phyloP scores from a whole-genome alignment of 2,329 filamentous ascomycete species.

The Ceratocystis colombiana region DNA sequence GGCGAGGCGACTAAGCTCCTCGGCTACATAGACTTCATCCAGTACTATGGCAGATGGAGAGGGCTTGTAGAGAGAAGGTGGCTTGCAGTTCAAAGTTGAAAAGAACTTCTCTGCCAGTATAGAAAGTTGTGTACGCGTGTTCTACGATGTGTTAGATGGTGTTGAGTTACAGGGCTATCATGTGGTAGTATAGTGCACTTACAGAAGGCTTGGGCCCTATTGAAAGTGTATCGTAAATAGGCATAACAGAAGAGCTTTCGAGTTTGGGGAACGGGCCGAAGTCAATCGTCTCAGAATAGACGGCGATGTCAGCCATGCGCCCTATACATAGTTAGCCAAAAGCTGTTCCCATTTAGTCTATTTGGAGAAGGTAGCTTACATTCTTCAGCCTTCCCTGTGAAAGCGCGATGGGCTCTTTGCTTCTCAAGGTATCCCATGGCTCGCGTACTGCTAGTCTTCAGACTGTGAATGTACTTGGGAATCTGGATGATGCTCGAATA shows the following conservation, averaged over 20 bases:
- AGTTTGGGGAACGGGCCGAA: slow-evolving; percentile 44
- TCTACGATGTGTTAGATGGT: slow-evolving; percentile 33
- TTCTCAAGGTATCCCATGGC: slow-evolving; percentile 46
- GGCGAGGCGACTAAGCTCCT: slow-evolving; percentile 37
- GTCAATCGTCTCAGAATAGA: slow-evolving; percentile 40
- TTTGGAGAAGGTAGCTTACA: slow-evolving; percentile 13
- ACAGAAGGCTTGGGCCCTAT: slow-evolving; percentile 45
- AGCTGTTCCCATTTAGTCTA: no score
- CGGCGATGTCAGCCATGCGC: slow-evolving; percentile 35
- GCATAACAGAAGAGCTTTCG: slow-evolving; percentile 33
- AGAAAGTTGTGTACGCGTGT: slow-evolving; percentile 40
- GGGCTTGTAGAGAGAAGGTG: slow-evolving; percentile 43
- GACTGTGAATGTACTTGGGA: slow-evolving; percentile 36
- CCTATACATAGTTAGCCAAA: slow-evolving; percentile 30
- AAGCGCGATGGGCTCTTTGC: slow-evolving; percentile 17
- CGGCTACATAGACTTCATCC: slow-evolving; percentile 39
- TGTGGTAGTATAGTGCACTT: slow-evolving; percentile 27
- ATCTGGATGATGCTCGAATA: slow-evolving; percentile 44
- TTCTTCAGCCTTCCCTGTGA: slow-evolving; percentile 10
- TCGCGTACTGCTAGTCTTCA: slow-evolving; percentile 43
- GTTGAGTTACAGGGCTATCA: neutral
- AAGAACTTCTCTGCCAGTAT: slow-evolving; percentile 44
- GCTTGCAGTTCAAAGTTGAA: slow-evolving; percentile 40
- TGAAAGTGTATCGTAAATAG: slow-evolving; percentile 39
- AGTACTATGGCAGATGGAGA: slow-evolving; percentile 32